Conservation (phyloP, 176 grass and related monocot species). For the Avena eriantha region DNA sequence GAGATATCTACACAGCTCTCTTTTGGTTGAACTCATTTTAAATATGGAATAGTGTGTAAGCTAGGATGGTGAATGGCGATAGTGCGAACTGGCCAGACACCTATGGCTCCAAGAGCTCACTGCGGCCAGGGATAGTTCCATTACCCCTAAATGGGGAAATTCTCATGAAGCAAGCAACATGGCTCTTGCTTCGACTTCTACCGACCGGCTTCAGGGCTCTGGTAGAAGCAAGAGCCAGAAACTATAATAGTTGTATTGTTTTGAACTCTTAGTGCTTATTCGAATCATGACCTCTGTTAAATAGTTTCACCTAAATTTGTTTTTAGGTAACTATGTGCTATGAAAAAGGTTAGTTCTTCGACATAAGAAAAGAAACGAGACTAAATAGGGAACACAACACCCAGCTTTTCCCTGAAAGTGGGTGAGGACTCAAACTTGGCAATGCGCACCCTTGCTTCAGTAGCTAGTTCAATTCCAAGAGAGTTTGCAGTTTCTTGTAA, state of each 20-base stretch:
- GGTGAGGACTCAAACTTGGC: background rate
- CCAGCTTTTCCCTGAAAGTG: background rate
- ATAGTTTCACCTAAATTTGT: background rate
- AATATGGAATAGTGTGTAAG: conserved; percentile 12
- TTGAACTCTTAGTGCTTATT: background rate
- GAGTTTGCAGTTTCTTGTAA: background rate
- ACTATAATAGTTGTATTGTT: background rate
- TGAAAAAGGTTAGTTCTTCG: background rate
- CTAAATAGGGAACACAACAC: conserved; percentile 2
- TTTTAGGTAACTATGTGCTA: background rate
- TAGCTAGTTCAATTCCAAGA: conserved; percentile 5
- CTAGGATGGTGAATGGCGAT: background rate
- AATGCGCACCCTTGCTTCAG: conserved; percentile 17
- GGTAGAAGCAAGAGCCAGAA: background rate
- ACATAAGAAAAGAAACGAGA: background rate
- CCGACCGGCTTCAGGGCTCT: background rate
- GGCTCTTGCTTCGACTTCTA: background rate
- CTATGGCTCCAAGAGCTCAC: background rate
- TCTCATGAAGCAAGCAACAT: conserved; percentile 14
- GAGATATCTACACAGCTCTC: background rate
- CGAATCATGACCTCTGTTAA: background rate
- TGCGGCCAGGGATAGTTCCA: background rate
- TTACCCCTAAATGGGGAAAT: background rate
- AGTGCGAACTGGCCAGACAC: background rate
- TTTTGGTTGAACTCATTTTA: conserved; percentile 14